A percentile compares a stretch with the other conserved stretches of the same genome.
phyloP scores from a whole-genome alignment of 2,329 filamentous ascomycete genomes.

The Cladosporium velox region DNA sequence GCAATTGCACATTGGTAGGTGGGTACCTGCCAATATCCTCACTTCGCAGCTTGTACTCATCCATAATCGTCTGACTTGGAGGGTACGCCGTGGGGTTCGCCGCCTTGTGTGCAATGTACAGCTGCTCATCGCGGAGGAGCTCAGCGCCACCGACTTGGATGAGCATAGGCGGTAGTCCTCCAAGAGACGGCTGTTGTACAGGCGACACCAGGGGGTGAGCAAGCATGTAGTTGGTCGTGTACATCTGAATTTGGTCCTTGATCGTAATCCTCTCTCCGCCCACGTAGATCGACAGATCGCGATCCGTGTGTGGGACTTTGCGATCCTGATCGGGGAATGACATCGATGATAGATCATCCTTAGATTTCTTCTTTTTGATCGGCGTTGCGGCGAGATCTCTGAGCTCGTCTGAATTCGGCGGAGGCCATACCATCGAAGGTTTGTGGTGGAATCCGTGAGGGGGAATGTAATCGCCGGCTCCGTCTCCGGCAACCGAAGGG shows the following conservation, averaged over 20 bases:
- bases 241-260: slow-evolving; percentile 90
- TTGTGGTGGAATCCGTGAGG: slow-evolving; percentile 84
- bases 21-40: slow-evolving; percentile 64
- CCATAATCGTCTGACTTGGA: slow-evolving; percentile 64
- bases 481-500: slow-evolving; percentile 76
- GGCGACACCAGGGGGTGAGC: slow-evolving; percentile 89
- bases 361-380: slow-evolving; percentile 24
- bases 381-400: slow-evolving; percentile 33
- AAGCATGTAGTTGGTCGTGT: slow-evolving; percentile 80
- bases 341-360: slow-evolving; percentile 20
- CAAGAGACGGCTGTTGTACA: slow-evolving; percentile 81
- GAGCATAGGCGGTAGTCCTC: slow-evolving; percentile 83
- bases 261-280: slow-evolving; percentile 71
- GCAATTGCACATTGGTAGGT: slow-evolving; percentile 88
- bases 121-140: slow-evolving; percentile 87
- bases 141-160: slow-evolving; percentile 88
- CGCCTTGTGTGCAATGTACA: slow-evolving; percentile 92
- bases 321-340: slow-evolving; percentile 16
- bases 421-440: slow-evolving; percentile 89
- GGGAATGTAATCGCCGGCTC: slow-evolving; percentile 83
- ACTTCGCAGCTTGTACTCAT: slow-evolving; percentile 60
- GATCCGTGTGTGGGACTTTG: slow-evolving; percentile 30
- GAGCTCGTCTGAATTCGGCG: slow-evolving; percentile 52
- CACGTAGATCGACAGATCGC: slow-evolving; percentile 64
- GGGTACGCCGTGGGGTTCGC: slow-evolving; percentile 79